Base-by-base conservation (phyloP, 2,329 filamentous ascomycete species). In the Stenocarpella maydis region DNA sequence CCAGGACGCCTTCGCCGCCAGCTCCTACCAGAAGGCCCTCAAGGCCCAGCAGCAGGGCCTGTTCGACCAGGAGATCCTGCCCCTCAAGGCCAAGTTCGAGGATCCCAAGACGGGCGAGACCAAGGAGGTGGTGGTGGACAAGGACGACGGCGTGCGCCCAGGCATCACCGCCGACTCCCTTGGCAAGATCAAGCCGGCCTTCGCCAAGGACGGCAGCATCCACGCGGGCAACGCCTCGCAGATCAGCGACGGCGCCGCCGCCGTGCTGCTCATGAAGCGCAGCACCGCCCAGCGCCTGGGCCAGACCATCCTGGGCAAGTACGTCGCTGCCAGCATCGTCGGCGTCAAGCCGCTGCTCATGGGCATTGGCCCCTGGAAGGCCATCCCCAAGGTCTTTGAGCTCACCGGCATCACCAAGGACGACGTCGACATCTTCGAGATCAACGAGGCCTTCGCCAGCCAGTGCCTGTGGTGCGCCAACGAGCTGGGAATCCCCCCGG, bases 371-470 rank as follows among this genome's bases (percentile, higher is more conserved):
- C 96, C 96, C 63, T 97, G 94, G 89, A 95, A 95, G 82, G 95
- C 96, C 69, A 98, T 99, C 77, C 96, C 96, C 73, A 92, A 95
- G 79, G 95, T 93, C 4, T 90, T 98, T 68, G 88, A 93, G 79
- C 95, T 96, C 80, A 93, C 95, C 0, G 94, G 95, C 71, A 90
- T 99, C 75, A 86, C 85, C 78, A 93, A 91, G 81, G 91, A 97
- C 69, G 95, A 98, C 74, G 94, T 99, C 37, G 96, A 98, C 79
- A 95, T 98, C 78, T 98, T 89, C 78, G 96, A 99, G 88, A 98
- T 99, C 87, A 99, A 99, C 85, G 96, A 99, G 88, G 96, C 96
- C 1, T 99, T 99, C 80, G 96, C 96, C 39, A 93, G 90, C 73
- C 95, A 98, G 87, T 97, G 94, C 81, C 82, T 98, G 74, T 98